Evolutionary conservation across 2,329 filamentous ascomycete species (phyloP).

Genomic region (Blastomyces parvus): DNA sequence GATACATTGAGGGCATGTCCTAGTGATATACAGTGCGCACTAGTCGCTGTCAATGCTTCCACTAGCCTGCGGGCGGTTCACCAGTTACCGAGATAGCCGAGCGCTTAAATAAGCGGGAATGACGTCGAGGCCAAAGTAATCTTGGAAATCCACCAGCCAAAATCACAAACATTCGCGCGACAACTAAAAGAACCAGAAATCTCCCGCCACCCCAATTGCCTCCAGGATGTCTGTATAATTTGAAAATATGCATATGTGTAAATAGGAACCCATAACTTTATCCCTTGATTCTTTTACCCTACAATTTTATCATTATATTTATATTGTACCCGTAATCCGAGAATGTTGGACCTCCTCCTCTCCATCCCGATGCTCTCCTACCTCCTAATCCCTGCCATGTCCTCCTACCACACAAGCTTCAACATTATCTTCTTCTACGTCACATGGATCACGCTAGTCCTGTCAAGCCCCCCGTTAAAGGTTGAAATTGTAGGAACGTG

Average conservation of each 20-base stretch:
- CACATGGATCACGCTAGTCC: slow-evolving; percentile 75
- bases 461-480: slow-evolving; percentile 63
- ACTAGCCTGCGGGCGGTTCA: too few relatives aligned
- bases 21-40: too few relatives aligned
- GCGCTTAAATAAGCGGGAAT: not conserved
- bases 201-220: not conserved
- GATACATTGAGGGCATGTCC: too few relatives aligned
- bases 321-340: not conserved
- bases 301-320: not conserved
- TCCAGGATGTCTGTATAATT: not conserved
- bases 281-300: not conserved
- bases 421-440: slow-evolving; percentile 85
- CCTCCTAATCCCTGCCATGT: slow-evolving; percentile 50
- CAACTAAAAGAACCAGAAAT: not conserved
- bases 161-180: not conserved
- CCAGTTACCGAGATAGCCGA: not conserved
- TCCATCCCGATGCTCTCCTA: slow-evolving; percentile 65
- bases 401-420: slow-evolving; percentile 66
- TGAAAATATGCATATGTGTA: not conserved
- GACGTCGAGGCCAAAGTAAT: not conserved
- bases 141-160: not conserved
- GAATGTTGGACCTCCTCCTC: slow-evolving; percentile 54
- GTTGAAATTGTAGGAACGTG: slow-evolving; percentile 66
- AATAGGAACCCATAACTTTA: not conserved
- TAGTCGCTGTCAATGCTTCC: not conserved